phyloP scores from a whole-genome alignment of 2,329 filamentous ascomycete species.

The Aspergillus fijiensis region DNA sequence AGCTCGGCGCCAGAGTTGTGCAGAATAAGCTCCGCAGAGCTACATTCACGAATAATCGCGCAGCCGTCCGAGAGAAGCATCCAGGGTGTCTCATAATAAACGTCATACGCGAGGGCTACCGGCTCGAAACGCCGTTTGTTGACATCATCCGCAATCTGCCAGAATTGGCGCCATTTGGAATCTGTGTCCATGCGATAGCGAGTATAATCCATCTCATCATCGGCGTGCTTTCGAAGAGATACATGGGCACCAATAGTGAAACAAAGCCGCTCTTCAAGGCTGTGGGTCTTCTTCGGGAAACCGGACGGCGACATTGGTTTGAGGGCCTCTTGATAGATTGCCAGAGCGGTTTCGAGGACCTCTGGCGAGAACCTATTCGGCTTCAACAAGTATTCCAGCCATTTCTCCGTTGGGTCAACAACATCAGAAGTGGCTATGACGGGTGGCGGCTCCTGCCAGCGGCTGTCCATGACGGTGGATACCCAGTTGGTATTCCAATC shows the following conservation, averaged over 20 bases:
- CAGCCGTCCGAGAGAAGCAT: conserved; percentile 79
- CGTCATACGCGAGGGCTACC: conserved; percentile 73
- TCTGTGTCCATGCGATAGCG: conserved; percentile 72
- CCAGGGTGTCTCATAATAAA: conserved; percentile 72
- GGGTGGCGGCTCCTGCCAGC: conserved; percentile 54
- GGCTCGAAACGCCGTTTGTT: conserved; percentile 84
- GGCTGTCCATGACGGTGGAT: conserved; percentile 62
- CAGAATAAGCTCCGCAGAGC: conserved; percentile 69
- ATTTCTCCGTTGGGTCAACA: conserved; percentile 74
- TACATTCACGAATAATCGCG: conserved; percentile 76
- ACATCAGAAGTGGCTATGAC: conserved; percentile 63
- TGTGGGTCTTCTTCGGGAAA: conserved; percentile 49
- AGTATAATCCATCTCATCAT: conserved; percentile 70
- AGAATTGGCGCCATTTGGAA: conserved; percentile 86
- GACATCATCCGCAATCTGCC: conserved; percentile 78
- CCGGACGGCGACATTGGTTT: conserved; percentile 44
- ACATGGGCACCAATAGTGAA: conserved; percentile 69
- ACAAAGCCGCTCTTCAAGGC: conserved; percentile 74
- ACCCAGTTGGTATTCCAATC: conserved; percentile 71
- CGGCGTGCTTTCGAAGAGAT: conserved; percentile 59
- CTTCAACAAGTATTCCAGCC: conserved; percentile 78
- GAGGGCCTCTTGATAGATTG: conserved; percentile 72
- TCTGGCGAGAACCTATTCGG: conserved; percentile 78
- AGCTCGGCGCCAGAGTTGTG: conserved; percentile 60
- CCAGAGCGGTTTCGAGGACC: conserved; percentile 78